Base-by-base conservation (phyloP, 139 green algal genomes). In the Chlorella sp. region DNA sequence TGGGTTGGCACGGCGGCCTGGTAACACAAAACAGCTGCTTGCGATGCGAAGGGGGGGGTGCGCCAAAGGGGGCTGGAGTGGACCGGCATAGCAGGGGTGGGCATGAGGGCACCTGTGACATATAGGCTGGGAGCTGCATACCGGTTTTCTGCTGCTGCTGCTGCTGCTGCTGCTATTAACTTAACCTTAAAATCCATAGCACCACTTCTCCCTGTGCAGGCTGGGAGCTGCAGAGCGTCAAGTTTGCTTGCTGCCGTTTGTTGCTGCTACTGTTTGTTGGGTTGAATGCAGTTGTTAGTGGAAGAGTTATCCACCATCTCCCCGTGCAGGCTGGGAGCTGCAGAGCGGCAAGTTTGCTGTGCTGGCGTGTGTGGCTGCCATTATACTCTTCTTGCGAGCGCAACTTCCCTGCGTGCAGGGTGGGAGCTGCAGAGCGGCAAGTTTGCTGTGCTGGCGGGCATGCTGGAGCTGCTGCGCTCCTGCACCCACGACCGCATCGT, bases 401-500 rank as follows among this genome's bases (percentile, higher is more conserved):
- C 64, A 28, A 71, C 64, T 26, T 71, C 21, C 64, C 22, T 18
- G 64, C 64, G 64, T 71, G 64, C 85, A 89, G 73, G 83, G 82
- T 89, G 61, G 84, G 87, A 86, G 84, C 66, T 88, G 37, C 37
- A 48, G 84, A 66, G 36, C 48, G 93, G 91, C 81, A 95, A 90
- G 95, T 92, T 93, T 88, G 84, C 92, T 18, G 93, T 99, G 81
- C 92, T 98, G 71, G 95, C 96, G 3, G 88, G 93, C 57, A 96
- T 99, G 94, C 96, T 99, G 92, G 87, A 90, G 19, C 34, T 96
- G 81, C 93, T 99, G 89, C 93, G 95, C n/a, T 79, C 84, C 3
- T 91, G 95, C n/a, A 99, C 96, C 24, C 87, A 92, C 28, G 98
- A 99, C 94, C 90, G 88, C 88, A 96, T 98, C 42, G 97, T 99